Evolutionary conservation across 352 stramenopile species (phyloP).

Genomic region (Pythium insidiosum): DNA sequence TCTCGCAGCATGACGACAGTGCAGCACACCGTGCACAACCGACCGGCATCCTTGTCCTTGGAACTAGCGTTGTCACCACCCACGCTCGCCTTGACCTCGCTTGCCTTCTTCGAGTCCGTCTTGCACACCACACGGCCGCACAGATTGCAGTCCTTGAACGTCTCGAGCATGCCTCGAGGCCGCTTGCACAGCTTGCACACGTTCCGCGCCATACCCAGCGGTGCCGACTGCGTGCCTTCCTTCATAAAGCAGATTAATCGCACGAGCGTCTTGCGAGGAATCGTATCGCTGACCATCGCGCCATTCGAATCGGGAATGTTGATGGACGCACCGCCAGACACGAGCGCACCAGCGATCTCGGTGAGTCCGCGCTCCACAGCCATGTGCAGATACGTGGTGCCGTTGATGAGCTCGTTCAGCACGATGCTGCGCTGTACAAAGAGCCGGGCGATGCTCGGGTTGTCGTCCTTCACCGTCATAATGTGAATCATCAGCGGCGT

Average conservation of each 20-base stretch:
- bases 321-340: slow-evolving; percentile 69
- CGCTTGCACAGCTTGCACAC: slow-evolving; percentile 83
- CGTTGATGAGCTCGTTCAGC: slow-evolving; percentile 66
- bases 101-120: slow-evolving; percentile 73
- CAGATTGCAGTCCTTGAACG: slow-evolving; percentile 64
- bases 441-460: slow-evolving; percentile 37
- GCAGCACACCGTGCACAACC: slow-evolving; percentile 70
- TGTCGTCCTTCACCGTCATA: slow-evolving; percentile 59
- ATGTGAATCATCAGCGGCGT: slow-evolving; percentile 83
- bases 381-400: slow-evolving; percentile 81
- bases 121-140: slow-evolving; percentile 76
- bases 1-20: slow-evolving; percentile 69
- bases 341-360: slow-evolving; percentile 57
- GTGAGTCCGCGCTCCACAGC: slow-evolving; percentile 54
- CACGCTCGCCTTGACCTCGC: slow-evolving; percentile 50
- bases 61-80: slow-evolving; percentile 3
- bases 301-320: slow-evolving; percentile 77
- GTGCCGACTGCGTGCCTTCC: slow-evolving; percentile 59
- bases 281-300: slow-evolving; percentile 69
- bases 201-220: slow-evolving; percentile 40
- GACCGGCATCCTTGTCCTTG: slow-evolving; percentile 58
- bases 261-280: slow-evolving; percentile 68
- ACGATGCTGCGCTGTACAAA: slow-evolving; percentile 40
- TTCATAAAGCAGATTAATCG: slow-evolving; percentile 74
- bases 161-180: slow-evolving; percentile 64